Percentiles rank a stretch among this genome's conserved stretches.
Conservation (phyloP, 176 grass and related monocot genomes). For the Carex pumila region DNA sequence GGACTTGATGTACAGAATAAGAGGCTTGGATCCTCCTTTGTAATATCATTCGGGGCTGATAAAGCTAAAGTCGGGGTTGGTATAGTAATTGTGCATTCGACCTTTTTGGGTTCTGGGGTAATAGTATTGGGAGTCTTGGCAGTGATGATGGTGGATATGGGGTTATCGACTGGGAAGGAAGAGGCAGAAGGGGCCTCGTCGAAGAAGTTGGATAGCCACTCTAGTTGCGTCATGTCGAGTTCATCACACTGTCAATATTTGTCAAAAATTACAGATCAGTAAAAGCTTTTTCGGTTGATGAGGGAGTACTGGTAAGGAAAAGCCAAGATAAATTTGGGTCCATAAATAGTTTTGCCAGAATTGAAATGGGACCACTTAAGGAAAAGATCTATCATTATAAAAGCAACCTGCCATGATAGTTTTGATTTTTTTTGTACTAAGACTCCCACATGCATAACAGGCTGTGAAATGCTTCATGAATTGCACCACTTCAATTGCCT, state of each 20-base stretch:
- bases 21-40: conserved; percentile 10
- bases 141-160: conserved; percentile 13
- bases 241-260: conserved; percentile 60
- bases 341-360: not conserved
- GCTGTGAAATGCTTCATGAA: conserved; percentile 2
- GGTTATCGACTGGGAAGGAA: conserved; percentile 47
- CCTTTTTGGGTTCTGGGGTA: conserved; percentile 22
- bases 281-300: not conserved
- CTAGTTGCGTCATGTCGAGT: conserved; percentile 82
- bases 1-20: conserved; percentile 82
- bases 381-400: conserved; percentile 11
- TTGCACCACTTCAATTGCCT: not conserved
- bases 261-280: conserved; percentile 15
- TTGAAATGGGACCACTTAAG: not conserved
- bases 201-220: conserved; percentile 72
- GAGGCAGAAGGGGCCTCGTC: conserved; percentile 39
- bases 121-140: conserved; percentile 22
- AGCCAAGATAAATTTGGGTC: not conserved
- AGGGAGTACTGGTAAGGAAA: not conserved
- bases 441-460: not conserved
- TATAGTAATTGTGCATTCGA: conserved; percentile 22
- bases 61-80: conserved; percentile 24
- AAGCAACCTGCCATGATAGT: not conserved
- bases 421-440: not conserved
- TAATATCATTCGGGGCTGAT: conserved; percentile 24